Evolutionary conservation across 192 early-diverging fungal species (phyloP).

Genomic region (Coemansia sp.): DNA sequence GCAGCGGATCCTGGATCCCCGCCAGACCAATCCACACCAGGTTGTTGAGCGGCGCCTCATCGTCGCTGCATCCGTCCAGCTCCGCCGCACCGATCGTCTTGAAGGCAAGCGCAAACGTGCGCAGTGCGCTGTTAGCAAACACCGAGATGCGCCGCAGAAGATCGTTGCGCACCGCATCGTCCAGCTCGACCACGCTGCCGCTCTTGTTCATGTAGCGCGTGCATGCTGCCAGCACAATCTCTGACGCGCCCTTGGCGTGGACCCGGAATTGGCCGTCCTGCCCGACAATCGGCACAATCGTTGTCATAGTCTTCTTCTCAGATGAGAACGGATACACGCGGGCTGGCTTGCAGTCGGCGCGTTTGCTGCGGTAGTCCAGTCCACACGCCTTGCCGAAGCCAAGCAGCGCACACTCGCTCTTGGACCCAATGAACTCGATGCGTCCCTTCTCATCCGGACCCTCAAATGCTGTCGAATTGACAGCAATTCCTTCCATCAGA

Average conservation of each 20-base stretch:
- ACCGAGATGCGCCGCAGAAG: slow-evolving; percentile 57
- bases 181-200: slow-evolving; percentile 54
- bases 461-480: slow-evolving; percentile 79
- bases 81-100: slow-evolving; percentile 57
- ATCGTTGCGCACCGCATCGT: slow-evolving; percentile 40
- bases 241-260: slow-evolving; percentile 79
- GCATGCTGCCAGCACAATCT: slow-evolving; percentile 71
- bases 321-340: slow-evolving; percentile 89
- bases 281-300: slow-evolving; percentile 55
- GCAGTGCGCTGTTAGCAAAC: slow-evolving; percentile 69
- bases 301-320: slow-evolving; percentile 87
- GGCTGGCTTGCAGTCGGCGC: slow-evolving; percentile 55
- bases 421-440: slow-evolving; percentile 70
- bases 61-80: slow-evolving; percentile 46
- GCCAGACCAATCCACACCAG: slow-evolving; percentile 71
- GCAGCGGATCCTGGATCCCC: slow-evolving; percentile 87
- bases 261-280: slow-evolving; percentile 47
- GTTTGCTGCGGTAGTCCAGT: slow-evolving; percentile 59
- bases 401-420: slow-evolving; percentile 80
- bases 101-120: slow-evolving; percentile 74
- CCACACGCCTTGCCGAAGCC: slow-evolving; percentile 66
- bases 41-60: slow-evolving; percentile 59
- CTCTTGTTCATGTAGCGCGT: slow-evolving; percentile 60
- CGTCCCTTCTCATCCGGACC: slow-evolving; percentile 65
- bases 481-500: slow-evolving; percentile 62